These are phyloP conservation scores for Falciphora oryzae DNA, from an alignment of 2,329 filamentous ascomycete genomes.

Conservation along the genomic window DNA sequence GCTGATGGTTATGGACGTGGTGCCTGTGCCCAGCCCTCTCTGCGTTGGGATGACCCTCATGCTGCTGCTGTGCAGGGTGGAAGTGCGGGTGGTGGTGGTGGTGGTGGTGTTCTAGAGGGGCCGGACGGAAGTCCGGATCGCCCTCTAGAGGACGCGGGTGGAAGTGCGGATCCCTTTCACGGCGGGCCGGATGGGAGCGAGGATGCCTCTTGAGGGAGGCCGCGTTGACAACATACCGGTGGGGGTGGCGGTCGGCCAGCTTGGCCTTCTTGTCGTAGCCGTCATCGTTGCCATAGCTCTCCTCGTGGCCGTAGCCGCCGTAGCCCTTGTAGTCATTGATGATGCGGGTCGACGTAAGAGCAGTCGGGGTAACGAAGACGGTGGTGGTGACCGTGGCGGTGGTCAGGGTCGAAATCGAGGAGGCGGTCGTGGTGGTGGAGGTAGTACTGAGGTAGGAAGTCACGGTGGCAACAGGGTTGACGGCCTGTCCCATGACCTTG, in stretches of 20 bases:
- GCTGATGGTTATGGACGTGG: conserved; percentile 24
- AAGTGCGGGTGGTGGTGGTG: conserved; percentile 3
- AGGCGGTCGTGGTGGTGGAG: neutral
- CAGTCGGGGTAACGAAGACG: neutral
- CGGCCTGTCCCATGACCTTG: neutral
- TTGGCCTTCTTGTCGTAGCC: conserved; percentile 4
- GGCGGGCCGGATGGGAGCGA: no score
- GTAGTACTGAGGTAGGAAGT: conserved; percentile 6
- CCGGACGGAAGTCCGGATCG: neutral
- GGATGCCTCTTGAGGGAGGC: no score
- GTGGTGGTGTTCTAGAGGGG: neutral
- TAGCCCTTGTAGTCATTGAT: conserved; percentile 6
- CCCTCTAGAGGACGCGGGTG: no score
- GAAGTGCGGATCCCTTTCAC: no score
- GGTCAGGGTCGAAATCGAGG: conserved; percentile 1
- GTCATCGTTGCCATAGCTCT: conserved; percentile 6
- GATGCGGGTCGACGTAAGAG: conserved; percentile 5
- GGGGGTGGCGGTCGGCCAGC: neutral
- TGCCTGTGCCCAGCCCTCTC: conserved; percentile 25
- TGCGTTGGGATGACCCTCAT: conserved; percentile 22
- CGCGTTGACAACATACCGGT: neutral
- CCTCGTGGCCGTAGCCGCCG: conserved; percentile 4
- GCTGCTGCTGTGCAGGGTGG: conserved; percentile 1
- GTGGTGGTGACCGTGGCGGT: conserved; percentile 9
- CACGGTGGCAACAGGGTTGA: conserved; percentile 5